These are phyloP conservation scores for Periglandula ipomoeae DNA, from an alignment of 2,329 filamentous ascomycete genomes.

Conservation along the genomic window DNA sequence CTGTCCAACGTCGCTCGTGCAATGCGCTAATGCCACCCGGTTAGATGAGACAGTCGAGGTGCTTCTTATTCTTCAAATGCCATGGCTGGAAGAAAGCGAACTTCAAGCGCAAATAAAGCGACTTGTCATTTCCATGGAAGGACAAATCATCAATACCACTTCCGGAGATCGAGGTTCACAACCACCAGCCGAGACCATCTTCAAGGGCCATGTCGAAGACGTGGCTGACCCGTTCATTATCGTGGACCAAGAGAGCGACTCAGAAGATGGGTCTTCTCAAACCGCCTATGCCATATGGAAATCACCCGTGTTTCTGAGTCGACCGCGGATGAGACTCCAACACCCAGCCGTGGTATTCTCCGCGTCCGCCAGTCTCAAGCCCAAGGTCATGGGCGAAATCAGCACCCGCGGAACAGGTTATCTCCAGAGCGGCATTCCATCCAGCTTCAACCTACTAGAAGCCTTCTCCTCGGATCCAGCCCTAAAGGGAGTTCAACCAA, in stretches of 20 bases:
- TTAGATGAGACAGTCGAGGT: constrained; percentile 65
- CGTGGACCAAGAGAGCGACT: constrained; percentile 29
- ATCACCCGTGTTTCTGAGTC: constrained; percentile 44
- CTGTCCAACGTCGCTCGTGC: no score
- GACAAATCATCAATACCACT: constrained; percentile 52
- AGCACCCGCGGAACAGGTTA: constrained; percentile 44
- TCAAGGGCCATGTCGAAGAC: constrained; percentile 42
- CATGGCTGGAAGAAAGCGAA: constrained; percentile 45
- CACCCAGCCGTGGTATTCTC: constrained; percentile 57
- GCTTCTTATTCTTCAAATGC: constrained; percentile 58
- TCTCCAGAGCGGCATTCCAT: constrained; percentile 57
- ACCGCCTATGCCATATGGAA: constrained; percentile 52
- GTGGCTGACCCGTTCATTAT: constrained; percentile 41
- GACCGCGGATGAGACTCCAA: constrained; percentile 56
- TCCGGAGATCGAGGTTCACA: constrained; percentile 37
- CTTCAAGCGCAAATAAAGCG: constrained; percentile 52
- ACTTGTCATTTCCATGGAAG: constrained; percentile 58
- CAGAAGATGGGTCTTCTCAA: constrained; percentile 18
- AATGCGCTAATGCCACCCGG: constrained; percentile 27
- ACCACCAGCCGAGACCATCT: constrained; percentile 49
- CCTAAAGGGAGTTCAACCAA: constrained; percentile 52
- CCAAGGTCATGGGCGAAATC: constrained; percentile 25
- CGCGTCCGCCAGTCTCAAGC: constrained; percentile 51
- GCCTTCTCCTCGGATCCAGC: constrained; percentile 59
- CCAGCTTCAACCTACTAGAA: constrained; percentile 68